These are phyloP conservation scores for Gloeopeniophorella convolvens DNA, from an alignment of 768 basidiomycete species.

Conservation along the genomic window DNA sequence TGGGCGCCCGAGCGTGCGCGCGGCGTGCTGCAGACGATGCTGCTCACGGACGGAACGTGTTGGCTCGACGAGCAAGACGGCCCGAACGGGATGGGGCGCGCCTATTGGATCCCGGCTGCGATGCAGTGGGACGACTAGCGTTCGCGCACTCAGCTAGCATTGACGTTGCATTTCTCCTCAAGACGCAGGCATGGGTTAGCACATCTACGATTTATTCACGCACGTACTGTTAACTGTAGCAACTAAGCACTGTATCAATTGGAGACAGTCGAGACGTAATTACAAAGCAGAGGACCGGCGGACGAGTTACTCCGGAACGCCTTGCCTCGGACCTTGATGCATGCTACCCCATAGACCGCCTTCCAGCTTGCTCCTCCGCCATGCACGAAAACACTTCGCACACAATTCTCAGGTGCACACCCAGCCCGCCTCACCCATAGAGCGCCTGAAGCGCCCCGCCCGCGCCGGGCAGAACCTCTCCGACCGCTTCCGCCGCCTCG, in stretches of 20 bases:
- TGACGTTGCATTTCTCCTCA: neutral
- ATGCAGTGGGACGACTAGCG: conserved; percentile 74
- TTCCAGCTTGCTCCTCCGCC: conserved; percentile 5
- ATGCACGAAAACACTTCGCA: conserved; percentile 30
- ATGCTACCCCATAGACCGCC: neutral
- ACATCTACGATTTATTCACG: neutral
- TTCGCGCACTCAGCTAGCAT: neutral
- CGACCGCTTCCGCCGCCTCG: conserved; percentile 48
- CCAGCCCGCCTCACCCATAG: conserved; percentile 1
- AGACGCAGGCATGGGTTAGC: neutral
- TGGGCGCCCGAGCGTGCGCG: conserved; percentile 78
- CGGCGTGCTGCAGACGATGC: conserved; percentile 82
- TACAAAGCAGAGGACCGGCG: conserved; percentile 10
- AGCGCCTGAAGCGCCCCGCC: conserved; percentile 21
- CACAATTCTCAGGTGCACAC: conserved; percentile 32
- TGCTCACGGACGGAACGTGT: conserved; percentile 83
- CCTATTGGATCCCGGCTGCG: conserved; percentile 86
- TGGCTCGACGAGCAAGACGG: conserved; percentile 92
- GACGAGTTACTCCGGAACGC: too few relatives aligned
- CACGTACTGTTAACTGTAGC: too few relatives aligned
- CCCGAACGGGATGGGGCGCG: conserved; percentile 40
- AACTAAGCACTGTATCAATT: too few relatives aligned
- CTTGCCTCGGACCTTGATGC: too few relatives aligned
- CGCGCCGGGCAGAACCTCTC: conserved; percentile 57
- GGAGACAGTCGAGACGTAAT: too few relatives aligned